Conservation (phyloP, 805 yeast species). For the Martiniozyma abietophila region DNA sequence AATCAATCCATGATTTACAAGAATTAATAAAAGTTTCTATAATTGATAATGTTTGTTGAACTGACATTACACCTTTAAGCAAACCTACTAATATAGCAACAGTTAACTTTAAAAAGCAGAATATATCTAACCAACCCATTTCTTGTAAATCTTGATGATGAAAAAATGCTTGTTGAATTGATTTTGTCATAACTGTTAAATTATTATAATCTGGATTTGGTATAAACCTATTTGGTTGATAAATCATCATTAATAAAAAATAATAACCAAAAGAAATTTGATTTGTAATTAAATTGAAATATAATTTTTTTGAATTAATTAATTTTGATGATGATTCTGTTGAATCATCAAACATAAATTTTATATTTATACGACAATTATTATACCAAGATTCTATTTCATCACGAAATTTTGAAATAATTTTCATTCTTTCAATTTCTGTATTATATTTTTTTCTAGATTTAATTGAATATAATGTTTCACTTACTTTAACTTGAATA, state of each 20-base stretch:
- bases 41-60: no score
- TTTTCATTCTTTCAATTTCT: slow-evolving; percentile 25
- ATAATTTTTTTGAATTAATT: slow-evolving; percentile 11
- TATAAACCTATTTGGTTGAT: slow-evolving; percentile 40
- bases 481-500: slow-evolving; percentile 38
- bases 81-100: no score
- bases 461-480: neutral
- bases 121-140: no score
- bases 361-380: slow-evolving; percentile 16
- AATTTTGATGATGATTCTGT: slow-evolving; percentile 15
- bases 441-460: slow-evolving; percentile 24
- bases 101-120: no score
- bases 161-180: no score
- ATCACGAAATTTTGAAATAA: slow-evolving; percentile 27
- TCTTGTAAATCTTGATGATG: no score
- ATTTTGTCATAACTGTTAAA: slow-evolving; percentile 17
- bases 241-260: slow-evolving; percentile 36
- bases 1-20: no score
- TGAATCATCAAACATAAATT: no score
- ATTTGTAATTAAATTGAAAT: no score
- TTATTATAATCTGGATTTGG: slow-evolving; percentile 35
- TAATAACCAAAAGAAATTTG: slow-evolving; percentile 37
- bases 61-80: no score
- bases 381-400: slow-evolving; percentile 31
- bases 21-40: no score